Percentiles rank a stretch among this genome's conserved stretches.
Conservation (phyloP, 176 grass and related monocot species). For the Paspalum vaginatum region DNA sequence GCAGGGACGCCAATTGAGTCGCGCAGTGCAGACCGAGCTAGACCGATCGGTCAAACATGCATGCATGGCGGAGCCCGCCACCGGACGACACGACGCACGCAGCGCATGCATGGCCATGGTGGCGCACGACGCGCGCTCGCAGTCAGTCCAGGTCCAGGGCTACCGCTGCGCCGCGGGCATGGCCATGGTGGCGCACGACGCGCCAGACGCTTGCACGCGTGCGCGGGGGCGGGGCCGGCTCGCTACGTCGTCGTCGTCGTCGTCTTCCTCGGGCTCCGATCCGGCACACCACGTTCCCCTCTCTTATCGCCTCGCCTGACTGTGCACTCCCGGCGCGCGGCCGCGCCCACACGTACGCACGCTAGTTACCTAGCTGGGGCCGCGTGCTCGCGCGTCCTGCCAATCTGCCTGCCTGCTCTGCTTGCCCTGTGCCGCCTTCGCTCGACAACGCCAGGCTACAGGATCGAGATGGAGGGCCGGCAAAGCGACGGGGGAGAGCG, state of each 20-base stretch:
- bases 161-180: too few relatives aligned
- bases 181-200: too few relatives aligned
- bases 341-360: not conserved
- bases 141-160: not conserved
- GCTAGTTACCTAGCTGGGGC: not conserved
- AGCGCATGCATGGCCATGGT: not conserved
- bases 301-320: slow-evolving; percentile 21
- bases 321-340: not conserved
- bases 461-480: not conserved
- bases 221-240: too few relatives aligned
- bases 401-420: not conserved
- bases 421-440: not conserved
- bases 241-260: slow-evolving; percentile 6
- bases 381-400: slow-evolving; percentile 22
- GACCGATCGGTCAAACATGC: slow-evolving; percentile 11
- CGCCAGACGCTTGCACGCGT: not conserved
- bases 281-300: slow-evolving; percentile 43
- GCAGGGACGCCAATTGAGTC: not conserved
- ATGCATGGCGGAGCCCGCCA: too few relatives aligned
- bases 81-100: not conserved
- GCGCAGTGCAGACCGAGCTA: not conserved
- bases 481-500: not conserved
- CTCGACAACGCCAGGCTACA: not conserved
- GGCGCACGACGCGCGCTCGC: not conserved
- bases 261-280: slow-evolving; percentile 33